phyloP scores from a whole-genome alignment of 192 early-diverging fungal genomes.

The Chytriomyces hyalinus region DNA sequence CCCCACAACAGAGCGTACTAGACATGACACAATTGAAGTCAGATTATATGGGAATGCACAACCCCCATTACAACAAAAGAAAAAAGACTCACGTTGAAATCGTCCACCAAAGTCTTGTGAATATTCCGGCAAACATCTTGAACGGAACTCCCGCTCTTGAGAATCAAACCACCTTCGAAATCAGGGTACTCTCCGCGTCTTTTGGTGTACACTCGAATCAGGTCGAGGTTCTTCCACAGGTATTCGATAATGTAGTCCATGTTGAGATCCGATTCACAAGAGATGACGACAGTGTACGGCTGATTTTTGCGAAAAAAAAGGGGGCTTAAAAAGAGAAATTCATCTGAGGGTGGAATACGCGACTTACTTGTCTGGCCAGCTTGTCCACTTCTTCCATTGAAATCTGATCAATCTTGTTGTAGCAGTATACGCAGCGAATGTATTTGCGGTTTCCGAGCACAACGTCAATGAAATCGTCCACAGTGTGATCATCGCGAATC shows the following conservation, averaged over 20 bases:
- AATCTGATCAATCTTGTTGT: constrained; percentile 97
- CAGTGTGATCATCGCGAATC: constrained; percentile 93
- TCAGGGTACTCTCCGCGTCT: constrained; percentile 93
- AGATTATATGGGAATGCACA: constrained; percentile 1
- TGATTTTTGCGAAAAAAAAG: constrained; percentile 1
- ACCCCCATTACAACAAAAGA: not conserved
- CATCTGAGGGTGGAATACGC: not conserved
- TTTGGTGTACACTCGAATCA: constrained; percentile 97
- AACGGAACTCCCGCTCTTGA: constrained; percentile 64
- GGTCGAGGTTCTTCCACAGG: constrained; percentile 86
- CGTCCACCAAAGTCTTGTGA: constrained; percentile 83
- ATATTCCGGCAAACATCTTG: constrained; percentile 76
- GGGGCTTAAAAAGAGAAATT: not conserved
- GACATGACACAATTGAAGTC: not conserved
- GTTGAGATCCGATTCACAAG: constrained; percentile 91
- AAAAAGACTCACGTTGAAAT: constrained; percentile 68
- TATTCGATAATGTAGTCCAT: constrained; percentile 87
- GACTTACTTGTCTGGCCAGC: constrained; percentile 74
- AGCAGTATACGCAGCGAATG: constrained; percentile 89
- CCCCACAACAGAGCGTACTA: constrained; percentile 97
- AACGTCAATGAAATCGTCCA: constrained; percentile 99
- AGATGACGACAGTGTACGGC: constrained; percentile 89
- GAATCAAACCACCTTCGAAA: constrained; percentile 88
- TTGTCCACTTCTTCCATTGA: constrained; percentile 94
- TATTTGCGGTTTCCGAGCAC: constrained; percentile 97